Conservation (phyloP, 192 early-diverging fungal species). For the Mortierella hygrophila region DNA sequence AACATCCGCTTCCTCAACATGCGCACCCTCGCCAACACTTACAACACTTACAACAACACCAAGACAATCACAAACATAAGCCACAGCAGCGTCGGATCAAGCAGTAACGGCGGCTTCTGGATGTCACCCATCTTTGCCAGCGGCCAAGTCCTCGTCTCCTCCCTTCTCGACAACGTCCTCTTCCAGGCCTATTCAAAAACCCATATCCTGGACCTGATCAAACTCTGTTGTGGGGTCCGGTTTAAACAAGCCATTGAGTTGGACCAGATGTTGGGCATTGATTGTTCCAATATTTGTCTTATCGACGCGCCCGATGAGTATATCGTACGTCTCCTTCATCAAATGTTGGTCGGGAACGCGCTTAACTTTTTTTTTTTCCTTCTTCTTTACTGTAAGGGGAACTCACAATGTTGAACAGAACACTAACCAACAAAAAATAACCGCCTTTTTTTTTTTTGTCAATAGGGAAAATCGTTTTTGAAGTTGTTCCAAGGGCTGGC, state of each 20-base stretch:
- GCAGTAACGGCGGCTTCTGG: conserved; percentile 13
- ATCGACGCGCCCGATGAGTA: conserved; percentile 22
- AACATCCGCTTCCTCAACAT: conserved; percentile 72
- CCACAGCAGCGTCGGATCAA: background rate
- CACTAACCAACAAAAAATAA: background rate
- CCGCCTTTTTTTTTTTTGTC: background rate
- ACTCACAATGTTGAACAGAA: background rate
- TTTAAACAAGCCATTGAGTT: conserved; percentile 50
- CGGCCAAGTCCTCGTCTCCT: conserved; percentile 70
- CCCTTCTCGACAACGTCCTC: conserved; percentile 68
- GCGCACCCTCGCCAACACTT: conserved; percentile 34
- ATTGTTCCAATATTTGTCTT: conserved; percentile 43
- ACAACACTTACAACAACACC: background rate
- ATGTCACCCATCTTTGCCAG: conserved; percentile 73
- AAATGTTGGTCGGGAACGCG: background rate
- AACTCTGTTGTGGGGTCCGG: conserved; percentile 72
- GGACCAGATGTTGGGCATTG: conserved; percentile 49
- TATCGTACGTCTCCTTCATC: conserved; percentile 24
- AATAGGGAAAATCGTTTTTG: conserved; percentile 61
- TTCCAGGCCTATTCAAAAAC: conserved; percentile 69
- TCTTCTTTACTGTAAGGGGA: background rate
- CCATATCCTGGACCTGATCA: conserved; percentile 70
- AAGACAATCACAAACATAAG: background rate
- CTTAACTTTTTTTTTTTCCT: background rate
- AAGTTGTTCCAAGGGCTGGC: conserved; percentile 64